Conservation (phyloP, 2,329 filamentous ascomycete genomes). For the Trichoderma simmonsii region DNA sequence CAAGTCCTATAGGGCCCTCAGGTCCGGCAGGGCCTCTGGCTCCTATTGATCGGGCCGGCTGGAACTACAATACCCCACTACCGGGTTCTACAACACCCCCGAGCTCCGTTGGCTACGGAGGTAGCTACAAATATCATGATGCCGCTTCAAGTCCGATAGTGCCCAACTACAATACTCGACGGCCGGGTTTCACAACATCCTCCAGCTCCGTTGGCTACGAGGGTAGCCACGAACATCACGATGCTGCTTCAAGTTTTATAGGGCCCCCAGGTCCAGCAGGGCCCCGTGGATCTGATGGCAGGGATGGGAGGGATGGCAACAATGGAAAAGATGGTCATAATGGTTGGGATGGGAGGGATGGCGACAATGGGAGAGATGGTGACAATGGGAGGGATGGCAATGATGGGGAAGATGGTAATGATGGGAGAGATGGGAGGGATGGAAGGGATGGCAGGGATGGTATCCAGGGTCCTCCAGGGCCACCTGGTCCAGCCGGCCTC, state of each 20-base stretch:
- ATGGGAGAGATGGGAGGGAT: neutral
- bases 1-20: no score
- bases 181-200: neutral
- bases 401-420: no score
- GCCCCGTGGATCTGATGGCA: neutral
- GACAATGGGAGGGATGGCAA: neutral
- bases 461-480: neutral
- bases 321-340: neutral
- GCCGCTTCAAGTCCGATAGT: neutral
- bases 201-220: neutral
- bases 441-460: neutral
- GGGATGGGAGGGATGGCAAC: neutral
- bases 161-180: neutral
- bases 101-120: neutral
- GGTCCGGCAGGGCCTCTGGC: no score
- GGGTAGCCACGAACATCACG: neutral
- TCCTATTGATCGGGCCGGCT: neutral
- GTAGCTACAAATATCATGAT: neutral
- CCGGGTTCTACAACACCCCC: neutral
- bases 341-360: no score
- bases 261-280: neutral
- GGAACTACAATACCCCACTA: neutral
- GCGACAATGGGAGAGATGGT: no score
- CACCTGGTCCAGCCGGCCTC: neutral
- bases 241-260: neutral